Evolutionary conservation across 2,329 filamentous ascomycete genomes (phyloP).

Genomic region (Podosphaera xanthii): DNA sequence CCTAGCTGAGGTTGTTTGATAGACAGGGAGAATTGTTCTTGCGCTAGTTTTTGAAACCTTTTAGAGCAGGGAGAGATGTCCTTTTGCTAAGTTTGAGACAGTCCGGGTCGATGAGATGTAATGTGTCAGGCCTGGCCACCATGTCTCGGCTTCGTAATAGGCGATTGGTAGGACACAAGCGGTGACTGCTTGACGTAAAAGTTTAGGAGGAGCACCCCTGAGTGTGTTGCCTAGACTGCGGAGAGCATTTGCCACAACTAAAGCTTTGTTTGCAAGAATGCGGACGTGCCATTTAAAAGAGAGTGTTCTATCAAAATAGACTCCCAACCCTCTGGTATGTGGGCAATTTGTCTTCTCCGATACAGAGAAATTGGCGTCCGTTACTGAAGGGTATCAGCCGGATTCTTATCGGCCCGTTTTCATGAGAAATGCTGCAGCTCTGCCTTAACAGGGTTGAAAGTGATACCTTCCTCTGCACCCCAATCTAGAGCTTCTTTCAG

Average conservation of each 20-base stretch:
- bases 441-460: neutral
- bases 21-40: neutral
- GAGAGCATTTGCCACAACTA: neutral
- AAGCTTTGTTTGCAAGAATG: neutral
- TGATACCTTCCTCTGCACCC: neutral
- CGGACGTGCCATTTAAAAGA: neutral
- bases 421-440: neutral
- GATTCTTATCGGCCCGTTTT: neutral
- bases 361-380: neutral
- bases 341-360: neutral
- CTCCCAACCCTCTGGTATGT: neutral
- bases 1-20: neutral
- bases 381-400: neutral
- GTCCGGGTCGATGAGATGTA: neutral
- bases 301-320: neutral
- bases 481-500: neutral
- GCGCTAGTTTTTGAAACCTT: neutral
- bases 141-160: neutral
- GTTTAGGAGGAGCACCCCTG: neutral
- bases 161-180: neutral
- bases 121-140: neutral
- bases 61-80: neutral
- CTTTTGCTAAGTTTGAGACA: neutral
- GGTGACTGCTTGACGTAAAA: neutral
- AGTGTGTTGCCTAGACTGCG: neutral